Evolutionary conservation across 2,329 filamentous ascomycete genomes (phyloP), one percentile per base, ranked within the genome.

Genomic region (Alternaria tenuissima): DNA sequence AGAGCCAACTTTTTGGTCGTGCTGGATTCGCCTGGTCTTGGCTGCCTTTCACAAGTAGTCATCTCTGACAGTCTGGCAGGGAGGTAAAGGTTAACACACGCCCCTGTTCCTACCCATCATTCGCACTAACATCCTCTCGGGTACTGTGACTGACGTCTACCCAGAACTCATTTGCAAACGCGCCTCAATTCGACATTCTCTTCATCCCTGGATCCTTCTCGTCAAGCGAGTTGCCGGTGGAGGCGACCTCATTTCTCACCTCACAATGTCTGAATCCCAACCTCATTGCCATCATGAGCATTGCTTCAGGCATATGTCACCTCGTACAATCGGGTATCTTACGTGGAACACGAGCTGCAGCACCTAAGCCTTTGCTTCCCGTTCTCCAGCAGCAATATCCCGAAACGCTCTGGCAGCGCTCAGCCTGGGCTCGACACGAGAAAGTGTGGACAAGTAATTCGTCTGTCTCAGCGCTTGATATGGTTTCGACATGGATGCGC

Each of bases 151-250:
- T 77, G 57, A 77, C 63, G 30, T 12, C 6, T 7, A 9, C 12
- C 8, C 53, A 78, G 76, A 76, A 78, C 44, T 77, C 75, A 0
- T 73, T 78, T 24, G 68, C 64, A 12, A 73, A 76, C 22, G 67
- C 75, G 4, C 76, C 76, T n/a, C 71, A 71, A 48, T 75, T 77
- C 49, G 72, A 78, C 42, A 64, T 78, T n/a, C 62, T 78, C n/a
- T 32, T 77, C 26, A 70, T 77, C 6, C 76, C 76, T 9, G 76
- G 76, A 7, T 69, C 73, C 1, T 74, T 76, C 11, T 67, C 74
- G 1, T 43, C 64, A 20, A 61, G 20, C 26, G 61, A 69, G 28
- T 51, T 78, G 6, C 61, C 74, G 8, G 51, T 59, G 3, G 60
- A 70, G 7, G 72, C 70, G n/a, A 61, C 59, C 5, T 48, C 62